Conservation (phyloP, 345 rosid genomes). For the Syzygium grande region DNA sequence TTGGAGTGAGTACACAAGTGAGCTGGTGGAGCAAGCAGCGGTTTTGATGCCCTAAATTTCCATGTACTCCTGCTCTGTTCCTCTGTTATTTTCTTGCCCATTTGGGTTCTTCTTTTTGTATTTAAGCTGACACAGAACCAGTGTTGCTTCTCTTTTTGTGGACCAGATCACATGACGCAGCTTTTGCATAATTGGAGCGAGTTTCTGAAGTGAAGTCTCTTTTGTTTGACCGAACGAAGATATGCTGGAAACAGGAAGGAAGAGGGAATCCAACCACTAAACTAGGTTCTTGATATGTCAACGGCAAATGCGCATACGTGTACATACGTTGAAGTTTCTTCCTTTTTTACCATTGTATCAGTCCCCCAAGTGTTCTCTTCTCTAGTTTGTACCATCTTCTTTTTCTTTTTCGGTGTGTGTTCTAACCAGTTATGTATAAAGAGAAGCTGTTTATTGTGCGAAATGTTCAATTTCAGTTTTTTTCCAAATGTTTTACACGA, state of each 20-base stretch:
- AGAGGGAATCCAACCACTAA: background rate
- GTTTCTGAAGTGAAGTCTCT: background rate
- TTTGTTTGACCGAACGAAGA: background rate
- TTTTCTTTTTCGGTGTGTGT: background rate
- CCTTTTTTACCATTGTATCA: background rate
- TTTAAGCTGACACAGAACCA: background rate
- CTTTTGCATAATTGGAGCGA: background rate
- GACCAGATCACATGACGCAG: background rate
- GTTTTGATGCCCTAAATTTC: slow-evolving; percentile 4
- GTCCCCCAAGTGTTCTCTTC: background rate
- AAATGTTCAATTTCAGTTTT: background rate
- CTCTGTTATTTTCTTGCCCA: background rate
- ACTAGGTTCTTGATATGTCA: background rate
- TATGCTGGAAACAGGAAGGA: background rate
- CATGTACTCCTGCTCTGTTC: background rate
- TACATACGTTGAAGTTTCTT: background rate
- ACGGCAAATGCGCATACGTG: background rate
- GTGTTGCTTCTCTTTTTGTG: background rate
- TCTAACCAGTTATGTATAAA: background rate
- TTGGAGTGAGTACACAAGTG: slow-evolving; percentile 14
- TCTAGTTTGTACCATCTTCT: background rate
- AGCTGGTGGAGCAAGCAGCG: slow-evolving; percentile 12
- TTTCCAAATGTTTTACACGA: background rate
- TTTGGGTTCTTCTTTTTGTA: background rate
- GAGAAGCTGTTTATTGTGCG: background rate